A percentile compares a stretch with the other conserved stretches of the same genome.
phyloP scores from a whole-genome alignment of 2,329 filamentous ascomycete species.

The Magnaporthiopsis rhizophila region DNA sequence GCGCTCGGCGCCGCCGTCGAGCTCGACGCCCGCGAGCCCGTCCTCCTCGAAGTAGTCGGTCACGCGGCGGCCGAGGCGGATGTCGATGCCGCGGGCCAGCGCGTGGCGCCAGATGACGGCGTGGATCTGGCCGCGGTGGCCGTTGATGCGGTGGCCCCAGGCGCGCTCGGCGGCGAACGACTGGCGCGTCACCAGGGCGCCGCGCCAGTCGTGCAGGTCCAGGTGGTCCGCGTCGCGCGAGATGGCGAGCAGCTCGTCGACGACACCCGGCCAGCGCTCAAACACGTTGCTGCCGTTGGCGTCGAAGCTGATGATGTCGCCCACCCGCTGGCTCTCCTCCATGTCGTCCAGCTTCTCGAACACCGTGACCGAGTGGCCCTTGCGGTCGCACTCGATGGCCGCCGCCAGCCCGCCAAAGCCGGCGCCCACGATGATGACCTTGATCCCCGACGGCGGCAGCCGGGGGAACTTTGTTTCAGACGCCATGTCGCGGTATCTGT shows the following conservation, averaged over 20 bases:
- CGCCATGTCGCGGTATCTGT: no score
- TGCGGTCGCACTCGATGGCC: slow-evolving; percentile 49
- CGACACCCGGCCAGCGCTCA: slow-evolving; percentile 44
- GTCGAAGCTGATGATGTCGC: slow-evolving; percentile 44
- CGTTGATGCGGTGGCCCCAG: slow-evolving; percentile 42
- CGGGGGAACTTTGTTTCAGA: slow-evolving; percentile 14
- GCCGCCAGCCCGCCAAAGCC: slow-evolving; percentile 53
- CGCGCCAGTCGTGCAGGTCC: slow-evolving; percentile 36
- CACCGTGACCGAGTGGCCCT: slow-evolving; percentile 40
- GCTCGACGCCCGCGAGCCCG: slow-evolving; percentile 31
- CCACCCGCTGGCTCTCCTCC: slow-evolving; percentile 32
- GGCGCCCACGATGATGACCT: slow-evolving; percentile 39
- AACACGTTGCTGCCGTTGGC: slow-evolving; percentile 50
- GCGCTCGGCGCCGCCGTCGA: slow-evolving; percentile 27
- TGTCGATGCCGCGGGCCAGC: slow-evolving; percentile 37
- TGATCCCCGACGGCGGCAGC: slow-evolving; percentile 30
- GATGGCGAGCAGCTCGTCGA: slow-evolving; percentile 39
- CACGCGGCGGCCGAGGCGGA: slow-evolving; percentile 36
- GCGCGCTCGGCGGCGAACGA: slow-evolving; percentile 24
- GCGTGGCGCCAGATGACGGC: slow-evolving; percentile 43
- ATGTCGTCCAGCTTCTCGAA: slow-evolving; percentile 31
- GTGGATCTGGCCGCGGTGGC: slow-evolving; percentile 45
- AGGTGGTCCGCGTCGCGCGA: slow-evolving; percentile 35
- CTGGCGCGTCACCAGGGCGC: slow-evolving; percentile 40
- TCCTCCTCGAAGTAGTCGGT: slow-evolving; percentile 39